These are phyloP conservation scores for Russula dissimulans DNA, from an alignment of 768 basidiomycete species.

Conservation along the genomic window DNA sequence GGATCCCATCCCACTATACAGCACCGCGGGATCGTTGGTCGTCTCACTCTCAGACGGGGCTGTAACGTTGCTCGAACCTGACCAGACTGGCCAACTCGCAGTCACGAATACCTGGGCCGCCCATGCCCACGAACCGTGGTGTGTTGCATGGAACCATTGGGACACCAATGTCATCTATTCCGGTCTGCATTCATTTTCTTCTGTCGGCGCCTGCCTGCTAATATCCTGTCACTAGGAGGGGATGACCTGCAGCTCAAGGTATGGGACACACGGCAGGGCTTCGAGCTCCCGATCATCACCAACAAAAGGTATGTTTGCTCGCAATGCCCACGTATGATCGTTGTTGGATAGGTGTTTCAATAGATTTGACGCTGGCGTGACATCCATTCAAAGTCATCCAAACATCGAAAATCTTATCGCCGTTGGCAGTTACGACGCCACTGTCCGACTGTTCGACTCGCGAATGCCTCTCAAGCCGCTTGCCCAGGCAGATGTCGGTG, in stretches of 20 bases:
- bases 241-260: constrained; percentile 85
- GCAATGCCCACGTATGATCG: background rate
- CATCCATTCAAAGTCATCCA: constrained; percentile 80
- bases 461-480: constrained; percentile 58
- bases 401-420: constrained; percentile 73
- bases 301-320: constrained; percentile 52
- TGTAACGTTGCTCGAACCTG: constrained; percentile 49
- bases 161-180: constrained; percentile 72
- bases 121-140: constrained; percentile 93
- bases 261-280: constrained; percentile 78
- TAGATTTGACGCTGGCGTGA: constrained; percentile 91
- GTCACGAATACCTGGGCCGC: constrained; percentile 65
- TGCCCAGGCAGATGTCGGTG: constrained; percentile 58
- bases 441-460: constrained; percentile 72
- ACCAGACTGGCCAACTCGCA: constrained; percentile 35
- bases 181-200: constrained; percentile 36
- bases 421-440: constrained; percentile 88
- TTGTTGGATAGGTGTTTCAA: background rate
- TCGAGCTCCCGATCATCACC: constrained; percentile 47
- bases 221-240: constrained; percentile 51
- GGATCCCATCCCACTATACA: constrained; percentile 21
- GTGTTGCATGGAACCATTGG: constrained; percentile 87
- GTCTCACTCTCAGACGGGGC: constrained; percentile 78
- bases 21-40: constrained; percentile 49
- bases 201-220: background rate